Conservation (phyloP, 495 filamentous ascomycete genomes). For the Xylaria intraflava region DNA sequence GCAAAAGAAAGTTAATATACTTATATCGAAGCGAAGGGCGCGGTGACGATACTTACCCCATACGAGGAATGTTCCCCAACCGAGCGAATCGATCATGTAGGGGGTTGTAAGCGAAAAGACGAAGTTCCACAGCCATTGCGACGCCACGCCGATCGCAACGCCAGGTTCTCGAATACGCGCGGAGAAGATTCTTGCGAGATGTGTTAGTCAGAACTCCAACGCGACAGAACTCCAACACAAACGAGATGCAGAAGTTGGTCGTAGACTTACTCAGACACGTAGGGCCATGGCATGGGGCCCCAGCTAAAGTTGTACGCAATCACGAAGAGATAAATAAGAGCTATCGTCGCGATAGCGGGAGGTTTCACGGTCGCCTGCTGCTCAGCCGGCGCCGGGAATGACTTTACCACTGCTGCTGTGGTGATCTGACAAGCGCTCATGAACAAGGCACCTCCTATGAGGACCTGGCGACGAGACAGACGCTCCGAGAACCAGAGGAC, state of each 20-base stretch:
- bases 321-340: constrained; percentile 47
- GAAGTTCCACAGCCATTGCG: constrained; percentile 49
- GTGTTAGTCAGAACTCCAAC: not conserved
- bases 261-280: constrained; percentile 35
- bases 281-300: constrained; percentile 46
- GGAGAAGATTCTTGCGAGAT: constrained; percentile 40
- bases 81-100: constrained; percentile 42
- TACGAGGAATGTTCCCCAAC: constrained; percentile 48
- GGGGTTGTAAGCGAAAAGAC: constrained; percentile 46
- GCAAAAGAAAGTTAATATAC: not conserved
- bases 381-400: constrained; percentile 28
- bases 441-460: constrained; percentile 34
- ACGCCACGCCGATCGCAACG: constrained; percentile 35
- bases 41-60: constrained; percentile 21
- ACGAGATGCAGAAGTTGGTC: not conserved
- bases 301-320: constrained; percentile 44
- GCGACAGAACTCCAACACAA: not conserved
- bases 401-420: constrained; percentile 30
- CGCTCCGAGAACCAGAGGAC: constrained; percentile 35
- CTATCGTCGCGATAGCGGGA: constrained; percentile 39
- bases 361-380: constrained; percentile 26
- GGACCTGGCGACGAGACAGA: constrained; percentile 31
- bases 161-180: constrained; percentile 42
- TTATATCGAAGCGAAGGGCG: not conserved
- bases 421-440: constrained; percentile 33